These are phyloP conservation scores for Termitomyces sp. DNA, from an alignment of 768 basidiomycete species.

Conservation along the genomic window DNA sequence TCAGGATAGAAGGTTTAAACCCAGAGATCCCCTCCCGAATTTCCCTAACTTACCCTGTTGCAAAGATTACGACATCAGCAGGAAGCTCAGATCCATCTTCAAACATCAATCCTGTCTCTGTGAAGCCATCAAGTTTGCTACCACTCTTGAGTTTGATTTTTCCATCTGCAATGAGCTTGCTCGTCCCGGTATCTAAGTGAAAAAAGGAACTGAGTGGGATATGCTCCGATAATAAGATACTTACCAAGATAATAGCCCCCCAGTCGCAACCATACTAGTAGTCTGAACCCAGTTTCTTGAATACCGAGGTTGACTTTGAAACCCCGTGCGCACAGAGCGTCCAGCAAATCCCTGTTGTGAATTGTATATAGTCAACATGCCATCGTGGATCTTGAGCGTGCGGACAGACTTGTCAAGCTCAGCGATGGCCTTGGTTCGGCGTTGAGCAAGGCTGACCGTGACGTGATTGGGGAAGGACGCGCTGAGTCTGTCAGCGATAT, in stretches of 20 bases:
- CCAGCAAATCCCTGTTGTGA: slow-evolving; percentile 39
- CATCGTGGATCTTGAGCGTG: not conserved
- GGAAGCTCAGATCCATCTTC: no score
- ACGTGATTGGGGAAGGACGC: slow-evolving; percentile 41
- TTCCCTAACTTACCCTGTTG: slow-evolving; percentile 25
- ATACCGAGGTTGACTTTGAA: slow-evolving; percentile 50
- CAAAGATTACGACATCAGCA: no score
- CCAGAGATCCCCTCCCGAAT: no score
- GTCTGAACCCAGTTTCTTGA: slow-evolving; percentile 45
- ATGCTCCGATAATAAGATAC: slow-evolving; percentile 1
- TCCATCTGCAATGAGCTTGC: slow-evolving; percentile 55
- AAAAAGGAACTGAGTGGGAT: not conserved
- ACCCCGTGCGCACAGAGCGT: slow-evolving; percentile 50
- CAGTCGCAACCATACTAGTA: slow-evolving; percentile 41
- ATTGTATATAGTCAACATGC: not conserved
- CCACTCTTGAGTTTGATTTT: slow-evolving; percentile 67
- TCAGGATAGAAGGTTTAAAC: not conserved
- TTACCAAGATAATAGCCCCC: slow-evolving; percentile 69
- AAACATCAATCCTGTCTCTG: no score
- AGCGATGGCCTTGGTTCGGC: slow-evolving; percentile 35
- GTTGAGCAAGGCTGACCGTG: slow-evolving; percentile 23
- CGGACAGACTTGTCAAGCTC: slow-evolving; percentile 47
- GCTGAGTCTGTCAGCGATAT: slow-evolving; percentile 44
- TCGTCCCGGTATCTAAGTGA: slow-evolving; percentile 45
- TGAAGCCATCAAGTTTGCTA: slow-evolving; percentile 16